Percentiles rank a stretch among this genome's conserved stretches.
Evolutionary conservation across 1,139 yeast genomes (phyloP).

Genomic region (Tardiomyces depauwii): DNA sequence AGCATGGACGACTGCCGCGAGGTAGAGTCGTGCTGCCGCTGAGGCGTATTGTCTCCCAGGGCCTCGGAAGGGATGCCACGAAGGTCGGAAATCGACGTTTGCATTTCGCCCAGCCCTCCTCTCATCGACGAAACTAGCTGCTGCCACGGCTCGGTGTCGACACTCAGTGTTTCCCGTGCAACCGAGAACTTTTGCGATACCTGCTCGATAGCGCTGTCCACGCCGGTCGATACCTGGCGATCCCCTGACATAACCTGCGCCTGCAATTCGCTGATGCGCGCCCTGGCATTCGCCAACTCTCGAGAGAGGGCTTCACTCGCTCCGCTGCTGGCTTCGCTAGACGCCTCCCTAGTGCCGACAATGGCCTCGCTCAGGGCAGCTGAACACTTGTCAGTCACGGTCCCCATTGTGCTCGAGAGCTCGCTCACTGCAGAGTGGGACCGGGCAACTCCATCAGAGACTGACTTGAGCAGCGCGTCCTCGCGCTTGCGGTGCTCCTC

Average conservation of each 20-base stretch:
- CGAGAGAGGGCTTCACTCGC: not conserved
- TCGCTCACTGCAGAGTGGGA: not conserved
- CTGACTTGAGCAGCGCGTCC: not conserved
- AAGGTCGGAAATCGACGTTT: not conserved
- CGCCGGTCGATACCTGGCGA: not conserved
- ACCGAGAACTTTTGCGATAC: not conserved
- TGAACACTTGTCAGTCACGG: not conserved
- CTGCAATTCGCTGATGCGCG: not conserved
- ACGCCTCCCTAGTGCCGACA: not conserved
- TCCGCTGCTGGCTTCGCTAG: not conserved
- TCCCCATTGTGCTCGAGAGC: not conserved
- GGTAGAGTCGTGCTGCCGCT: not conserved
- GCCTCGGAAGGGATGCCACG: not conserved
- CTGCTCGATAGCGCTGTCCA: not conserved
- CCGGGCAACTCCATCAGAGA: not conserved
- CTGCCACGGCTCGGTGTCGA: not conserved
- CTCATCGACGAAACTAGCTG: not conserved
- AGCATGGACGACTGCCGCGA: too few species aligned
- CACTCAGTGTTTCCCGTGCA: not conserved
- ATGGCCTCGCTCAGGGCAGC: not conserved
- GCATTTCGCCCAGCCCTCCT: not conserved
- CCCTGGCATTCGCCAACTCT: not conserved
- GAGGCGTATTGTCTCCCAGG: not conserved
- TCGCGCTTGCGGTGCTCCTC: not conserved
- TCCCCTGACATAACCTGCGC: not conserved